Evolutionary conservation across 345 rosid species (phyloP), one percentile per base, ranked within the genome.

Genomic region (Carallia brachiata): DNA sequence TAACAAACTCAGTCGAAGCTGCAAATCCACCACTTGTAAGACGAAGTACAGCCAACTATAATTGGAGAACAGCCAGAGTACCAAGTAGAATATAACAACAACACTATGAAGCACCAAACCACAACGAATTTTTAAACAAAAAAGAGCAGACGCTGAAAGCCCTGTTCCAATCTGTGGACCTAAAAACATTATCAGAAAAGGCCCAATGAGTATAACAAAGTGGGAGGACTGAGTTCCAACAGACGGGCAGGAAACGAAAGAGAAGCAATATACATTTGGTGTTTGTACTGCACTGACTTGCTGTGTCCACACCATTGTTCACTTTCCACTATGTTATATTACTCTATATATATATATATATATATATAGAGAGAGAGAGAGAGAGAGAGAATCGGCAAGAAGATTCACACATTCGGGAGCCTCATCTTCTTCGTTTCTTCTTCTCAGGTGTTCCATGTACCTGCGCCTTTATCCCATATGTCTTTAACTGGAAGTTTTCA

Each of bases 391-490:
- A 30, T 7, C 18, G 60, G 60, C 60, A 56, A 44, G 54, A n/a
- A 7, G 62, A 52, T 50, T 48, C 34, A 31, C 30, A 48, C 40
- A 15, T 10, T 39, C 7, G 57, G 36, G 31, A n/a, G 70, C 75
- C 78, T 82, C 76, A 84, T 13, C 65, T 18, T 9, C 89, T 85
- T 3, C 90, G 82, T 85, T 88, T 94, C 90, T 90, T 94, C 80
- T 87, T 94, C 78, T 88, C 93, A 5, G 98, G 97, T 15, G 98
- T 94, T 36, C 79, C 81, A 69, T 91, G 98, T 18, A 91, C 92
- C 78, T 91, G 98, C n/a, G 93, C 78, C 85, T 88, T 91, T 67
- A 82, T 76, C 72, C 98, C 98, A 62, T 94, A 89, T 2, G 85
- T 90, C 70, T 67, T 94, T 79, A 94, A 66, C 73, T 94, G 98